These are phyloP conservation scores for Puccinellia tenuiflora DNA, from an alignment of 176 grass and related monocot genomes.

Conservation along the genomic window DNA sequence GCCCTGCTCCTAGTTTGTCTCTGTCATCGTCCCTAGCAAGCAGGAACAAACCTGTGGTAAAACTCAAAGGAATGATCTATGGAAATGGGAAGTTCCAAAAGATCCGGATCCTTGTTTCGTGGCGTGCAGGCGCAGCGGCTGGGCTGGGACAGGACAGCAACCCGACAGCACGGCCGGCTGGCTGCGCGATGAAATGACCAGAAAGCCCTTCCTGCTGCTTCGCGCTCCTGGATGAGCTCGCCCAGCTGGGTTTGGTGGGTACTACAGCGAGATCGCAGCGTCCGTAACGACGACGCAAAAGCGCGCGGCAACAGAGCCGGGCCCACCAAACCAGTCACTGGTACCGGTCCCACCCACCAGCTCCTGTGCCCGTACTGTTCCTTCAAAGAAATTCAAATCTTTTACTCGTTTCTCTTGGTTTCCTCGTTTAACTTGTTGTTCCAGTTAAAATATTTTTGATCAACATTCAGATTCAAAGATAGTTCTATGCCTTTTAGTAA, in stretches of 20 bases:
- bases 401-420: no score
- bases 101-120: conserved; percentile 5
- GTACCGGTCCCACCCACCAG: neutral
- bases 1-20: no score
- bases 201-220: neutral
- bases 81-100: neutral
- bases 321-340: neutral
- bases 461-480: no score
- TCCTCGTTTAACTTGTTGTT: no score
- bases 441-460: no score
- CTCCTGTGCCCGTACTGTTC: neutral
- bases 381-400: no score
- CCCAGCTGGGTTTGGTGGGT: neutral
- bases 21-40: no score
- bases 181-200: neutral
- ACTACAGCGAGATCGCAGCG: neutral
- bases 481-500: no score
- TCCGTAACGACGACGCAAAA: conserved; percentile 27
- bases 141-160: conserved; percentile 5
- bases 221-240: no score
- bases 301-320: neutral
- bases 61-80: neutral
- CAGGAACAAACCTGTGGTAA: no score
- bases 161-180: neutral
- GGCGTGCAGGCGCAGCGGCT: neutral